Evolutionary conservation across 2,329 filamentous ascomycete genomes (phyloP).

Genomic region (Geosmithia flava): DNA sequence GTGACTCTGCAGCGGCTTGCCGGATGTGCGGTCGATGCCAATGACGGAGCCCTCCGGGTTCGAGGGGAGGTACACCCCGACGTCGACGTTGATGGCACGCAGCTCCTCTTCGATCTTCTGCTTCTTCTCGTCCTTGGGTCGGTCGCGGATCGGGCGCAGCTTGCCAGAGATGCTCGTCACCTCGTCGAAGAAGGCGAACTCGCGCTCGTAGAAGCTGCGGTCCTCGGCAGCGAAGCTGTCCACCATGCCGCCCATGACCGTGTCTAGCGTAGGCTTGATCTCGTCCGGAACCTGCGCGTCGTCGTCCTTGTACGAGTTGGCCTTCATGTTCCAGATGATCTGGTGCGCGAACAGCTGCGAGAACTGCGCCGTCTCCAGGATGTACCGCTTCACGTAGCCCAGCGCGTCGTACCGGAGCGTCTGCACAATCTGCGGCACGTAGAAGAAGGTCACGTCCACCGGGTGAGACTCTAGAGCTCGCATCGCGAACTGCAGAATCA

Average conservation of each 20-base stretch:
- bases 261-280: slow-evolving; percentile 87
- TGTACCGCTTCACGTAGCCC: slow-evolving; percentile 93
- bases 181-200: slow-evolving; percentile 97
- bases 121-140: slow-evolving; percentile 91
- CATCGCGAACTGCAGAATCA: slow-evolving; percentile 94
- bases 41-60: slow-evolving; percentile 97
- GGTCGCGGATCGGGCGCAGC: slow-evolving; percentile 84
- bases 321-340: slow-evolving; percentile 99
- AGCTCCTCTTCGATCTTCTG: slow-evolving; percentile 98
- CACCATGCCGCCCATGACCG: slow-evolving; percentile 76
- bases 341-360: slow-evolving; percentile 98
- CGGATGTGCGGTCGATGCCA: slow-evolving; percentile 94
- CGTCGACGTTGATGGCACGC: slow-evolving; percentile 91
- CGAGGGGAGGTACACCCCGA: slow-evolving; percentile 92
- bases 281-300: slow-evolving; percentile 80
- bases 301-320: slow-evolving; percentile 96
- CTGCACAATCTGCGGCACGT: slow-evolving; percentile 96
- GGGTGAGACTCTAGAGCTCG: slow-evolving; percentile 85
- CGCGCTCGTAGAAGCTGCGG: slow-evolving; percentile 77
- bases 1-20: slow-evolving; percentile 93
- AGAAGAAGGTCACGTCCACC: slow-evolving; percentile 97
- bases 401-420: slow-evolving; percentile 83
- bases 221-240: slow-evolving; percentile 70
- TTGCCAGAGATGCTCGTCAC: slow-evolving; percentile 94
- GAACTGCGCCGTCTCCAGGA: slow-evolving; percentile 90